Percentiles rank a stretch among this genome's conserved stretches.
phyloP scores from a whole-genome alignment of 192 early-diverging fungal species.

The Chytriomyces hyalinus region DNA sequence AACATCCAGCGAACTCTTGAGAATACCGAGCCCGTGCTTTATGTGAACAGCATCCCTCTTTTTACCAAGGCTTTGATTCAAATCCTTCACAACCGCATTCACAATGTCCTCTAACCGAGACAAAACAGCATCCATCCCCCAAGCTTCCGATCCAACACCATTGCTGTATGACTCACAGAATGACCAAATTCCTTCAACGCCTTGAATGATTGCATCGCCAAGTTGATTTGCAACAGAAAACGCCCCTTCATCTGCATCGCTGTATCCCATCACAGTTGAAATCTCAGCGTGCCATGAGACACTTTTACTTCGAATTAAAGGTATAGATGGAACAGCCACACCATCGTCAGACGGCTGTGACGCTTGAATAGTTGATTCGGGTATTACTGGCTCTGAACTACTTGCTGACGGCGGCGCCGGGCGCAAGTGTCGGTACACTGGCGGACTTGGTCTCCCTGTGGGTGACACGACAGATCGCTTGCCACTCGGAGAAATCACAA shows the following conservation, averaged over 20 bases:
- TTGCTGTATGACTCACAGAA: conserved; percentile 6
- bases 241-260: background rate
- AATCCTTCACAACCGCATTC: conserved; percentile 14
- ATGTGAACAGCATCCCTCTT: background rate
- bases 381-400: too few relatives aligned
- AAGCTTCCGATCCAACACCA: background rate
- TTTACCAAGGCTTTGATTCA: background rate
- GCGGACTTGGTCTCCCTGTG: background rate
- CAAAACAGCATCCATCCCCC: background rate
- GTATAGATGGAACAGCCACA: background rate
- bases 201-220: background rate
- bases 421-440: background rate
- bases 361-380: too few relatives aligned
- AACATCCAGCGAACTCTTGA: conserved; percentile 3
- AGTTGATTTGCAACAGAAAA: background rate
- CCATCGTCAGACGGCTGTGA: too few relatives aligned
- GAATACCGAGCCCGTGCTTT: conserved; percentile 6
- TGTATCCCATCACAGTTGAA: conserved; percentile 2
- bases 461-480: background rate
- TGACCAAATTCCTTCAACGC: conserved; percentile 2
- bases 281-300: conserved; percentile 19
- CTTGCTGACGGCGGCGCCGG: background rate
- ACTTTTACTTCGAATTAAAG: background rate
- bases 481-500: too few relatives aligned
- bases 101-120: conserved; percentile 2